phyloP scores from a whole-genome alignment of 1,284 basidiomycete genomes.

The Cutaneotrichosporon cavernicola region DNA sequence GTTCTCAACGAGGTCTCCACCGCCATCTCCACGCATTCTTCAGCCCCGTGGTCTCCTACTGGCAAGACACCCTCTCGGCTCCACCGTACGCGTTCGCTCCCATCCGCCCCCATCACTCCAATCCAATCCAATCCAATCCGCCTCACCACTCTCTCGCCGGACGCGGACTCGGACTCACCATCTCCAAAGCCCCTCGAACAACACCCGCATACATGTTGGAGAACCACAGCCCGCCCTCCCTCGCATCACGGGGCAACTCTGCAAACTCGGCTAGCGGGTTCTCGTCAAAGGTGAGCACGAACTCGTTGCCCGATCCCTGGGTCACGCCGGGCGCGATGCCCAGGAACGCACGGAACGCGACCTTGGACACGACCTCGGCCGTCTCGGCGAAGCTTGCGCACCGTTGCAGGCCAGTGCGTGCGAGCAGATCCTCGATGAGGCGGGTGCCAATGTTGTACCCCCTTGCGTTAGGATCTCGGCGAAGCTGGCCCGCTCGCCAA shows the following conservation, averaged over 20 bases:
- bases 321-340: constrained; percentile 81
- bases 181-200: constrained; percentile 87
- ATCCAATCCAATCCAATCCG: neutral
- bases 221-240: constrained; percentile 89
- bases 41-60: no score
- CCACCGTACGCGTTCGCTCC: neutral
- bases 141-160: no score
- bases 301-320: constrained; percentile 54
- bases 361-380: constrained; percentile 91
- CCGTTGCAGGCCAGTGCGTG: constrained; percentile 76
- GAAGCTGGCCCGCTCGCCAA: no score
- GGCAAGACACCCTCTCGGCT: no score
- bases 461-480: no score
- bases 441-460: constrained; percentile 97
- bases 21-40: neutral
- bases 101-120: neutral
- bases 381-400: constrained; percentile 91
- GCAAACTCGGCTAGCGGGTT: constrained; percentile 97
- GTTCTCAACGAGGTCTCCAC: no score
- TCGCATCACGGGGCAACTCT: constrained; percentile 87
- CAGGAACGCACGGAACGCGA: constrained; percentile 98
- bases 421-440: constrained; percentile 96
- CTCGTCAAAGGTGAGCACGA: constrained; percentile 86
- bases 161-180: constrained; percentile 63
- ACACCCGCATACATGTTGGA: constrained; percentile 95